phyloP scores from a whole-genome alignment of 2,329 filamentous ascomycete genomes.

The Alternaria ethzedia region DNA sequence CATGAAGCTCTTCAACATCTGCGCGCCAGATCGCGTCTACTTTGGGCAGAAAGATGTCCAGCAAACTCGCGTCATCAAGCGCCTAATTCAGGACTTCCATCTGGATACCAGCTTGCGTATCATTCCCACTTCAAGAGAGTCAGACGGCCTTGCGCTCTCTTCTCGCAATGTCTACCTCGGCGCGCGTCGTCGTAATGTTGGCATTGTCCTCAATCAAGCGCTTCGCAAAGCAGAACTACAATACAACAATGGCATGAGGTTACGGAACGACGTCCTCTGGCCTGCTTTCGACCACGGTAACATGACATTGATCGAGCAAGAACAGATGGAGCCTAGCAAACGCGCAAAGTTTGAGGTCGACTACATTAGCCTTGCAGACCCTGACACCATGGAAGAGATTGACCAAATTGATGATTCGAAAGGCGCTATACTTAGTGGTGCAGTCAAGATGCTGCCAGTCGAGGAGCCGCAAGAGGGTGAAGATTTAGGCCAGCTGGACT shows the following conservation, averaged over 20 bases:
- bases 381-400: slow-evolving; percentile 81
- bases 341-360: slow-evolving; percentile 82
- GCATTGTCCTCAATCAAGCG: slow-evolving; percentile 73
- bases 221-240: slow-evolving; percentile 72
- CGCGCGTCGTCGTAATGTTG: slow-evolving; percentile 71
- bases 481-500: slow-evolving; percentile 67
- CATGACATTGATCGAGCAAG: slow-evolving; percentile 65
- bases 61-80: slow-evolving; percentile 87
- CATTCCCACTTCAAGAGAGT: slow-evolving; percentile 75
- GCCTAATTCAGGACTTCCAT: slow-evolving; percentile 87
- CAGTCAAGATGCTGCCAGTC: slow-evolving; percentile 85
- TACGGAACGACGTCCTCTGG: slow-evolving; percentile 72
- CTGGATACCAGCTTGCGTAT: slow-evolving; percentile 77
- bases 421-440: slow-evolving; percentile 87
- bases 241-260: slow-evolving; percentile 63
- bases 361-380: slow-evolving; percentile 90
- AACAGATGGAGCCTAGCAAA: slow-evolving; percentile 62
- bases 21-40: slow-evolving; percentile 78
- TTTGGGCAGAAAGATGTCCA: slow-evolving; percentile 99
- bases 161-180: slow-evolving; percentile 95
- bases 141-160: slow-evolving; percentile 86
- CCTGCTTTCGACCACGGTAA: slow-evolving; percentile 69
- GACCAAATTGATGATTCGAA: slow-evolving; percentile 69
- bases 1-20: slow-evolving; percentile 90
- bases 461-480: slow-evolving; percentile 74